These are phyloP conservation scores for Microbotryum lychnidis-dioicae DNA, from an alignment of 1,284 basidiomycete genomes.

Conservation along the genomic window DNA sequence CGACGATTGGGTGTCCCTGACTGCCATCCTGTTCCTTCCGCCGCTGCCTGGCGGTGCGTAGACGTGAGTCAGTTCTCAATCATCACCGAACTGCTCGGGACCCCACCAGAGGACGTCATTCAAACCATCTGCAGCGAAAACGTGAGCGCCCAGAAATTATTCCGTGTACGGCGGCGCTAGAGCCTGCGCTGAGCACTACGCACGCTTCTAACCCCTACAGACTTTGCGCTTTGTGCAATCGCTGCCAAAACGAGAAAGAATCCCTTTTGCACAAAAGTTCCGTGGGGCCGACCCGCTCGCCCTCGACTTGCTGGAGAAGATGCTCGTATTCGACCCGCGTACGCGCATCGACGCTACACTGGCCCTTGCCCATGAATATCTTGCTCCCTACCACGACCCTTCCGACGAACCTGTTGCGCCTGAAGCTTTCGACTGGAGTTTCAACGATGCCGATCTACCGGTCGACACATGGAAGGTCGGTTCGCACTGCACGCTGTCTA, in stretches of 20 bases:
- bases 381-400: slow-evolving; percentile 96
- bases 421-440: slow-evolving; percentile 97
- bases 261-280: slow-evolving; percentile 92
- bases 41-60: slow-evolving; percentile 38
- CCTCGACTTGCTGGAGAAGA: slow-evolving; percentile 92
- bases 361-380: slow-evolving; percentile 87
- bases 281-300: slow-evolving; percentile 82
- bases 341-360: slow-evolving; percentile 92
- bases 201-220: slow-evolving; percentile 45
- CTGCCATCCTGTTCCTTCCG: background rate
- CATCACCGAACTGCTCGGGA: slow-evolving; percentile 96
- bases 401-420: slow-evolving; percentile 91
- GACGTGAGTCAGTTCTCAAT: slow-evolving; percentile 99
- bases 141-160: slow-evolving; percentile 49
- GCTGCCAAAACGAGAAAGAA: slow-evolving; percentile 87
- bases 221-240: slow-evolving; percentile 98
- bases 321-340: slow-evolving; percentile 97
- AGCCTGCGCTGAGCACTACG: slow-evolving; percentile 1
- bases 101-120: slow-evolving; percentile 98
- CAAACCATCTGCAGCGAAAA: slow-evolving; percentile 98
- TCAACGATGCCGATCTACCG: slow-evolving; percentile 99
- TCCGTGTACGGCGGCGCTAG: background rate
- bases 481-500: background rate
- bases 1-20: background rate
- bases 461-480: slow-evolving; percentile 96